Evolutionary conservation across 2,329 filamentous ascomycete genomes (phyloP).

Genomic region (Pezicula rhizophila): DNA sequence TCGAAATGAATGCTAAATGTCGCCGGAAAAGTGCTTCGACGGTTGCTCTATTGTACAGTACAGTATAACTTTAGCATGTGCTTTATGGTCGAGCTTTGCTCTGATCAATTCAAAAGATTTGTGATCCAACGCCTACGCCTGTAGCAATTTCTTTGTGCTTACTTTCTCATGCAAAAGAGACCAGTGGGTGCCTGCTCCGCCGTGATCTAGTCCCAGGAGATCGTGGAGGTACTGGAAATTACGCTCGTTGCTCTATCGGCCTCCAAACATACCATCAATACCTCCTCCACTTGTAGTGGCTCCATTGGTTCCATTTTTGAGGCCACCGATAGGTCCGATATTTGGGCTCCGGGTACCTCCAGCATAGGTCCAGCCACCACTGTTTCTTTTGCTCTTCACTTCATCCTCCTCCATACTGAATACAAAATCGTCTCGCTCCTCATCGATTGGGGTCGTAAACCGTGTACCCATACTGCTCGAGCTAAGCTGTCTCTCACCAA

Average conservation of each 20-base stretch:
- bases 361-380: conserved; percentile 24
- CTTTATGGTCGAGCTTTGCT: no score
- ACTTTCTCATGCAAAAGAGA: not conserved
- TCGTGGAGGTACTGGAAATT: not conserved
- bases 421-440: conserved; percentile 58
- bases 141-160: no score
- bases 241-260: no score
- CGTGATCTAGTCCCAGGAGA: not conserved
- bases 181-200: not conserved
- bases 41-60: no score
- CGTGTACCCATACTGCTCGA: conserved; percentile 47
- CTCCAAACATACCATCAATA: not conserved
- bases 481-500: conserved; percentile 52
- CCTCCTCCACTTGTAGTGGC: not conserved
- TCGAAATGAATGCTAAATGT: no score
- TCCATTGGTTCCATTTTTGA: conserved; percentile 7
- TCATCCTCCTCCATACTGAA: conserved; percentile 57
- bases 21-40: no score
- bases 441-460: conserved; percentile 60
- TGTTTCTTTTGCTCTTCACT: conserved; percentile 36
- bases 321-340: conserved; percentile 14
- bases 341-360: conserved; percentile 17
- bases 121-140: no score
- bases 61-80: no score
- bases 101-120: no score